Base-by-base conservation (phyloP, 257 asterid species). In the Avicennia marina region DNA sequence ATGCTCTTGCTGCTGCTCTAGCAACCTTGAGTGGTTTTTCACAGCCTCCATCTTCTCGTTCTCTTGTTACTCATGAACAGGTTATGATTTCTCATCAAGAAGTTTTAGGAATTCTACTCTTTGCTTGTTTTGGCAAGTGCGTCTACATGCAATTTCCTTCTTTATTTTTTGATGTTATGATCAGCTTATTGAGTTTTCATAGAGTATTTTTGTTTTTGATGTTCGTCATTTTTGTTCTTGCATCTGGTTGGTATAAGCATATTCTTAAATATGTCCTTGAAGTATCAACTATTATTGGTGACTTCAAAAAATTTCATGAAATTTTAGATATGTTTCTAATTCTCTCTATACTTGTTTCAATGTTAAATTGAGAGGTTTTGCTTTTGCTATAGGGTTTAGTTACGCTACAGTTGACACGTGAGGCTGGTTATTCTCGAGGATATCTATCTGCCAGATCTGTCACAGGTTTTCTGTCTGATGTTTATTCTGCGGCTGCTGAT, bases 391-490 rank as follows among this genome's bases (percentile, higher is more conserved):
- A 90, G 98, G 98, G 98, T 46, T 71, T 77, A 80, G 79, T 77
- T 53, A 90, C 98, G 16, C 63, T 90, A 67, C 96, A 84, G 76
- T 65, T 82, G 71, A 84, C 58, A 15, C 94, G 95, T n/a, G 95
- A 84, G 9, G 42, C 79, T 60, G 78, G 52, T 54, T 41, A 21
- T 68, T 47, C 93, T 53, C 75, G 85, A 63, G 98, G 96, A 60
- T 81, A 63, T 69, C 74, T 90, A 42, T 82, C 95, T 21, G 81
- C 94, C 59, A 84, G 96, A 75, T 74, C 89, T 54, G 89, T 87
- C 24, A 90, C 96, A 5, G 98, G 96, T 49, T 80, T 87, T 65
- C 95, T 90, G 3, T 75, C 95, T 39, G 94, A 85, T 82, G 94
- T 90, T 62, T 81, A 75, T 82, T 53, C 89, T 62, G n/a, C 84